Base-by-base conservation (phyloP, 306 rosid species). In the Casuarina cunninghamiana region DNA sequence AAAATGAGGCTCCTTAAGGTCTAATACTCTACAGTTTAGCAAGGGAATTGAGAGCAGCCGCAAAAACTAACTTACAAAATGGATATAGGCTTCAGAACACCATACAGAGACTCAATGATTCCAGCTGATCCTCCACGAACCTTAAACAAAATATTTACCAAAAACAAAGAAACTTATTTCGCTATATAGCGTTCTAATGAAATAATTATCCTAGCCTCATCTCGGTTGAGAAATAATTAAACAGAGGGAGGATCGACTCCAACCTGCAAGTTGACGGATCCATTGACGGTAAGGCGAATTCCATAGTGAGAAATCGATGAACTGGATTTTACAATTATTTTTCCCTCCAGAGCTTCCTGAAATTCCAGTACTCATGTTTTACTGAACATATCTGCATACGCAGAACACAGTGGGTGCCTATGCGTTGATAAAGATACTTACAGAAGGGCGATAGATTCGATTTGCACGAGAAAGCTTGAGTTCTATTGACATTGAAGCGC, bases 71-170 rank as follows among this genome's bases (percentile, higher is more conserved):
- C 98, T 88, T 83, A 93, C 98, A 91, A 76, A 80, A 93, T 88
- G 57, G 87, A 78, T 35, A 89, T 81, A 8, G 98, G 98, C 88
- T 89, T 93, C 74, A 90, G 72, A 81, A 87, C 98, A 10, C 98
- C 98, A 75, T 91, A 90, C 51, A 93, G 53, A 38, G 95, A 89
- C 79, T 91, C 98, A 26, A 93, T 88, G 71, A 89, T 88, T 63
- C 98, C 98, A 17, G 93, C 95, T 41, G 98, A 87, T 70, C 98
- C 98, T 79, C 98, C 97, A 80, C 92, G 95, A 81, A 95, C 89
- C 98, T 95, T 57, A 55, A 13, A 74, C 62, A 82, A 68, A 4
- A 75, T 45, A 38, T 68, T 50, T 42, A 81, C 49, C 66, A 61
- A 77, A 70, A 77, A 65, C 51, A 77, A 10, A 62, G 71, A 74